Evolutionary conservation across 1,139 yeast species (phyloP), one percentile per base, ranked within the genome.

Genomic region (Pneumocystis carinii): DNA sequence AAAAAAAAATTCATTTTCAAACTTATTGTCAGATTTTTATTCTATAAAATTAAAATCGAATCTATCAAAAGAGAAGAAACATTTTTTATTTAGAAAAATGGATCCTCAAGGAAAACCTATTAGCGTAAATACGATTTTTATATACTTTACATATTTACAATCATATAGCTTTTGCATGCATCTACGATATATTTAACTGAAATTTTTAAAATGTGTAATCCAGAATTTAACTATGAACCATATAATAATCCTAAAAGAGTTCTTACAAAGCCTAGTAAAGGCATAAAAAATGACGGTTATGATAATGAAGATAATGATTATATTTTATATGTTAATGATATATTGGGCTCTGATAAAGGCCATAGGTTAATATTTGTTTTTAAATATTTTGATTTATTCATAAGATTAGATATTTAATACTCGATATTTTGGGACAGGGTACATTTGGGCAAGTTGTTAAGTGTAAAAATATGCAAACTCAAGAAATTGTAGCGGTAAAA

Each of bases 401-500:
- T 19, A 37, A 42, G 4, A 56, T 7, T 64, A 85, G 88, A 71
- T 90, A 90, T 72, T 79, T 92, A 70, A 97, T 94, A 3, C 76
- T 92, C 67, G 97, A 92, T 74, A 80, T 92, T 32, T 75, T 94
- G 60, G 99, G 99, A 0, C 92, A 90, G 68, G 99, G 99, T 2
- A 90, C 98, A 0, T 92, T 94, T 79, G 98, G 98, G 4, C 99
- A 92, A 74, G 99, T 94, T 63, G 97, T 90, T 41, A 92, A 92
- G 75, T 92, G 97, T 75, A 98, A 92, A 74, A 90, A 92, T 73
- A 78, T 92, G 74, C 78, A 83, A 61, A 90, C 94, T 60, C 94
- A 89, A 71, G 90, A 89, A 66, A 83, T 92, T 35, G 89, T 90
- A 59, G 98, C 98, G 0, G 95, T 94, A 58, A 92, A 92, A 73